Conservation (phyloP, 257 asterid genomes). For the Mitragyna speciosa region DNA sequence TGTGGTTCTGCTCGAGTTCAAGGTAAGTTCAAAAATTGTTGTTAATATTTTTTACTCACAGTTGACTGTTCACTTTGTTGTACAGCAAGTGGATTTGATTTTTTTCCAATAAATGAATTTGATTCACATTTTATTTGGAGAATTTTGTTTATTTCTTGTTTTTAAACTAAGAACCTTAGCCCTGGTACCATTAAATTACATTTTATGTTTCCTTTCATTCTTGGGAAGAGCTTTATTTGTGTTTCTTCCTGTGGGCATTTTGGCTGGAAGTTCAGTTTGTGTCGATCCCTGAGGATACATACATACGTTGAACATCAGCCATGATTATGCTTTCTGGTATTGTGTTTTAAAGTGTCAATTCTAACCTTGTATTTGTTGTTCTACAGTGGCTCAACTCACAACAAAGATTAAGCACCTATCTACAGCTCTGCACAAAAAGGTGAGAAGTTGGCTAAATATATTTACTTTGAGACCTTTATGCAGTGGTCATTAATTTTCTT, state of each 20-base stretch:
- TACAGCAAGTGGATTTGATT: neutral
- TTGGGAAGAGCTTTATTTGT: neutral
- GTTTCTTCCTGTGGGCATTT: neutral
- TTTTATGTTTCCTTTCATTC: neutral
- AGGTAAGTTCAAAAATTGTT: slow-evolving; percentile 42
- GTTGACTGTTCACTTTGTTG: neutral
- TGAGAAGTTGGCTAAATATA: slow-evolving; percentile 21
- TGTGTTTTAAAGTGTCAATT: neutral
- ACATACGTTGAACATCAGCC: neutral
- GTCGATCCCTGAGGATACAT: neutral
- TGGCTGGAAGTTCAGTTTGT: neutral
- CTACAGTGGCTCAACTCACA: slow-evolving; percentile 82
- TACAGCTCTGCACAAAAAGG: slow-evolving; percentile 64
- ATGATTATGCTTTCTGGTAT: neutral
- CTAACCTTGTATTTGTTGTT: slow-evolving; percentile 11
- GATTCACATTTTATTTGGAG: too few species aligned
- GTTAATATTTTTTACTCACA: neutral
- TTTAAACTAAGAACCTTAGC: neutral
- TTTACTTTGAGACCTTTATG: neutral
- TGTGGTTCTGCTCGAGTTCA: slow-evolving; percentile 97
- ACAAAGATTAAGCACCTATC: slow-evolving; percentile 79
- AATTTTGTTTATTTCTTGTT: neutral
- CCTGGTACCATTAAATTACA: neutral
- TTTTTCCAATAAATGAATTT: too few species aligned
- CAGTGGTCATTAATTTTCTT: neutral